Evolutionary conservation across 306 rosid genomes (phyloP), one percentile per base, ranked within the genome.

Genomic region (Quercus ilex): DNA sequence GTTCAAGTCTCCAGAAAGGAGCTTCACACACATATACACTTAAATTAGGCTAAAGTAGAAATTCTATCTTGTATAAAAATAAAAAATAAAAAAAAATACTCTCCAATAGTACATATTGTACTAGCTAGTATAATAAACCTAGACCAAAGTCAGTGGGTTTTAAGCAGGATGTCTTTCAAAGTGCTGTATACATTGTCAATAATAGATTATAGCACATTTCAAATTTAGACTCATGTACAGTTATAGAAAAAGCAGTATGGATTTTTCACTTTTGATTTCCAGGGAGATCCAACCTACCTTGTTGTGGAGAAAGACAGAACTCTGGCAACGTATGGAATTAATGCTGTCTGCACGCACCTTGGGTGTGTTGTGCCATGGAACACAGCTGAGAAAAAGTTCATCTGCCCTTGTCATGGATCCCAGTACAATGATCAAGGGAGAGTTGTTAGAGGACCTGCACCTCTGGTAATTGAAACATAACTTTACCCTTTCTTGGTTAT

Each of bases 331-430:
- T 95, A 74, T 51, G 99, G 91, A 18, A 96, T 93, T 75, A 96
- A 96, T n/a, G 99, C 90, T 0, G 99, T 96, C 31, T 96, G 98
- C 97, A 93, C 99, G 38, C 99, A 96, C 79, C 99, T 96, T 3
- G 99, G 99, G 46, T 96, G 99, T 69, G 99, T 96, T 0, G 99
- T 96, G 86, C 99, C 99, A 21, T 96, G 87, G 80, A 96, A 96
- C 84, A 0, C 30, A 13, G 97, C 97, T 1, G 98, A 91, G 86
- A 93, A 93, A 33, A 93, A 96, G 84, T 96, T 93, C 91, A 80
- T 96, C 57, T 96, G 99, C 83, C 99, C 99, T 2, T 96, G 99
- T 92, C 99, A 96, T 85, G 99, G 99, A 74, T 96, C 98, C 79
- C 99, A 88, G 78, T 93, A 93, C 93, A 93, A 89, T 60, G 78